phyloP scores from a whole-genome alignment of 768 basidiomycete genomes.

The Psilocybe cubensis region DNA sequence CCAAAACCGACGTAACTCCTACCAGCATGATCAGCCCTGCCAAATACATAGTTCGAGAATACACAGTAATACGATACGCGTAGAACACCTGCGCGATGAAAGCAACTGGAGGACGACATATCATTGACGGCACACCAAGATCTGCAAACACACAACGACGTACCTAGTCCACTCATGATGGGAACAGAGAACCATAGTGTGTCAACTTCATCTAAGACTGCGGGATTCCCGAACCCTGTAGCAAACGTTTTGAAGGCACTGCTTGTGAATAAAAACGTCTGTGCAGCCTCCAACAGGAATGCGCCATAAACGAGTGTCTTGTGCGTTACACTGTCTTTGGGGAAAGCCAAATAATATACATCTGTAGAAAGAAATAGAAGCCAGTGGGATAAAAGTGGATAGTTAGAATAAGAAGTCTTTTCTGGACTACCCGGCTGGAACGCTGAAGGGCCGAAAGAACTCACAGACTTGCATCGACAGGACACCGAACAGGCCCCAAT shows the following conservation, averaged over 20 bases:
- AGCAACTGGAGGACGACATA: slow-evolving; percentile 8
- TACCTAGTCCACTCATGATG: slow-evolving; percentile 20
- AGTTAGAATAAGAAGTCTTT: not conserved
- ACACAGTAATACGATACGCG: slow-evolving; percentile 13
- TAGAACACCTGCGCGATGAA: slow-evolving; percentile 17
- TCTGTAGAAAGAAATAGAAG: slow-evolving; percentile 8
- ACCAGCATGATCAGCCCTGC: slow-evolving; percentile 7
- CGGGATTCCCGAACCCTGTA: slow-evolving; percentile 20
- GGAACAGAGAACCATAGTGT: slow-evolving; percentile 20
- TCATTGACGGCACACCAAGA: not conserved
- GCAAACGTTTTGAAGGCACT: slow-evolving; percentile 24
- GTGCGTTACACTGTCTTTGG: slow-evolving; percentile 14
- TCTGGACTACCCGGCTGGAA: no score
- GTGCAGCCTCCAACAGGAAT: slow-evolving; percentile 16
- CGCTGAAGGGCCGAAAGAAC: not conserved
- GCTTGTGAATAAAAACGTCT: slow-evolving; percentile 21
- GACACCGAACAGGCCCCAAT: slow-evolving; percentile 23
- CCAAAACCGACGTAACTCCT: not conserved
- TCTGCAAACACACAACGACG: not conserved
- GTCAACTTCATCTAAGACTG: slow-evolving; percentile 13
- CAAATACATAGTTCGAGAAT: slow-evolving; percentile 4
- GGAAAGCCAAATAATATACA: slow-evolving; percentile 27
- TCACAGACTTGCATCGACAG: slow-evolving; percentile 26
- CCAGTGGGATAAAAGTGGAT: not conserved
- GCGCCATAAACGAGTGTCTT: slow-evolving; percentile 19